Percentiles rank a stretch among this genome's conserved stretches.
phyloP scores from a whole-genome alignment of 1,139 yeast genomes.

The Spencermartinsiella ligniputridi region DNA sequence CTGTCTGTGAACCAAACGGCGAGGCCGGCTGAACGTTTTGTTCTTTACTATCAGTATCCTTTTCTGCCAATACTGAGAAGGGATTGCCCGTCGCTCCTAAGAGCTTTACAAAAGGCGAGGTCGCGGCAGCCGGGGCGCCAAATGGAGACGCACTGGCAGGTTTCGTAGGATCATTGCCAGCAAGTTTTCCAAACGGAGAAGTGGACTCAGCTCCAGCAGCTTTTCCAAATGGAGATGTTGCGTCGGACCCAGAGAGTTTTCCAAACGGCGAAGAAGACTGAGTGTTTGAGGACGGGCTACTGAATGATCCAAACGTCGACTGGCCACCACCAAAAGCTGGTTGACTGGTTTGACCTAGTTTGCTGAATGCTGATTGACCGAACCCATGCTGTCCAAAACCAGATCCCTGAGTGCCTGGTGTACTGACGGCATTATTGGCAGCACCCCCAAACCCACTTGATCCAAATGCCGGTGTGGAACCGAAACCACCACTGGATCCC shows the following conservation, averaged over 20 bases:
- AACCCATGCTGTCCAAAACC: conserved; percentile 1
- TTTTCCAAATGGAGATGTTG: neutral
- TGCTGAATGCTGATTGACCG: neutral
- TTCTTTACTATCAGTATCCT: neutral
- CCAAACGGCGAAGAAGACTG: neutral
- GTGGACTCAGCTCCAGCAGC: neutral
- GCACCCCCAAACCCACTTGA: conserved; percentile 1
- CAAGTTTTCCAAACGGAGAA: neutral
- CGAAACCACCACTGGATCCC: too few relatives aligned
- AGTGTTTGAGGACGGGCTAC: conserved; percentile 3
- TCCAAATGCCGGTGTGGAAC: conserved; percentile 7
- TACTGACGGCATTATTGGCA: neutral
- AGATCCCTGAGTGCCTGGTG: conserved; percentile 1
- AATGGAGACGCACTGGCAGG: too few relatives aligned
- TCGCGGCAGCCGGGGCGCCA: too few relatives aligned
- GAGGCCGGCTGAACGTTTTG: neutral
- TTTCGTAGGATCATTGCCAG: too few relatives aligned
- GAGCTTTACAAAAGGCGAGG: too few relatives aligned
- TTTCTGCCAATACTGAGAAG: conserved; percentile 9
- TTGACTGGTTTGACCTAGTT: neutral
- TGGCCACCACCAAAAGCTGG: neutral
- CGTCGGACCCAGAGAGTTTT: conserved; percentile 1
- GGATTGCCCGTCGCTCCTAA: conserved; percentile 10
- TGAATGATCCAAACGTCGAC: conserved; percentile 15
- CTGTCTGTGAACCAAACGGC: neutral